A percentile compares a stretch with the other conserved stretches of the same genome.
Conservation (phyloP, 768 basidiomycete genomes). For the Kwoniella botswanensis region DNA sequence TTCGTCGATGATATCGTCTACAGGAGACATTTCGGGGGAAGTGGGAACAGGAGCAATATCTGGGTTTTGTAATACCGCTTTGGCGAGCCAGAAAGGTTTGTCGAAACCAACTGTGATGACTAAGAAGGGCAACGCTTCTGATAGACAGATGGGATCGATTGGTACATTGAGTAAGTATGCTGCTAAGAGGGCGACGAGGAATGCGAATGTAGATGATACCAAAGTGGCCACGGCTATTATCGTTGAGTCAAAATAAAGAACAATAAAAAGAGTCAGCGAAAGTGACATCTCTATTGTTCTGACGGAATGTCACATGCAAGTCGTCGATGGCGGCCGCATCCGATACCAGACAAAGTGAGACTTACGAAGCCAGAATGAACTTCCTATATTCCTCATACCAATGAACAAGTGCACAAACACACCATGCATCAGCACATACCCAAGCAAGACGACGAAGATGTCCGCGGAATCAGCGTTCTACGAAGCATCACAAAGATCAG, state of each 20-base stretch:
- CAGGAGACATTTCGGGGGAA: constrained; percentile 45
- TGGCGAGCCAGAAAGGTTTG: constrained; percentile 89
- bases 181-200: constrained; percentile 80
- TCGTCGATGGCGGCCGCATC: not conserved
- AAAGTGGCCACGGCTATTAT: constrained; percentile 69
- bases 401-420: constrained; percentile 91
- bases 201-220: constrained; percentile 77
- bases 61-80: constrained; percentile 85
- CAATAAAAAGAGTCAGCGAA: not conserved
- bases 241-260: constrained; percentile 8
- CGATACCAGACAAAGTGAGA: constrained; percentile 11
- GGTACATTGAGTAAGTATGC: constrained; percentile 78
- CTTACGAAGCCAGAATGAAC: constrained; percentile 69
- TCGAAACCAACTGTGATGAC: constrained; percentile 98
- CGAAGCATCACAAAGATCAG: not conserved
- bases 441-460: constrained; percentile 89
- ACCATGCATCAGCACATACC: constrained; percentile 92
- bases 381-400: constrained; percentile 83
- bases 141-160: constrained; percentile 89
- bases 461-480: constrained; percentile 94
- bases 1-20: constrained; percentile 30
- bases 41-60: constrained; percentile 58
- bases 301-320: constrained; percentile 14
- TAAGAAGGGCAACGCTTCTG: constrained; percentile 95
- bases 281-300: constrained; percentile 10